Conservation (phyloP, 2,329 filamentous ascomycete species). For the Pseudogymnoascus sp. region DNA sequence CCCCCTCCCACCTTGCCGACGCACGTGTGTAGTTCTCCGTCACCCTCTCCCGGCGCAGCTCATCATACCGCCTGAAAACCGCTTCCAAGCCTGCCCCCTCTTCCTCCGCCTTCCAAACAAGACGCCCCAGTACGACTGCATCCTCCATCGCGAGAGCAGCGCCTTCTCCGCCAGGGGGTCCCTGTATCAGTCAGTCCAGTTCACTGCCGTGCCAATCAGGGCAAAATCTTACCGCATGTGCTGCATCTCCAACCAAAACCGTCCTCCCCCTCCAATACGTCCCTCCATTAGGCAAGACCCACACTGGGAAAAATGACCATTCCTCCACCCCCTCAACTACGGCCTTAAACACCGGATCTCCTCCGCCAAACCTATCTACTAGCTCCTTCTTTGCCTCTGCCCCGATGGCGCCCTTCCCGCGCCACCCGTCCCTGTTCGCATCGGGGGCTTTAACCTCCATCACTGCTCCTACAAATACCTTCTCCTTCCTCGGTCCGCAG, state of each 20-base stretch:
- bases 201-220: background rate
- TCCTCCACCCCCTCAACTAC: constrained; percentile 11
- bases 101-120: constrained; percentile 35
- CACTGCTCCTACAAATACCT: constrained; percentile 15
- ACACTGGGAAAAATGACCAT: constrained; percentile 17
- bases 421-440: constrained; percentile 16
- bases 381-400: constrained; percentile 12
- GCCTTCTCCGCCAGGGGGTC: constrained; percentile 44
- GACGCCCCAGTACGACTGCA: constrained; percentile 39
- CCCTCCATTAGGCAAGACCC: constrained; percentile 13
- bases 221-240: constrained; percentile 15
- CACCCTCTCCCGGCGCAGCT: constrained; percentile 25
- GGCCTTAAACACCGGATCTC: constrained; percentile 9
- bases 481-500: constrained; percentile 9
- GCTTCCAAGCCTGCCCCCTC: constrained; percentile 39
- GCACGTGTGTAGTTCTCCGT: constrained; percentile 32
- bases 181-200: constrained; percentile 22
- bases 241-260: constrained; percentile 19
- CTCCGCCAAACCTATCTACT: constrained; percentile 12
- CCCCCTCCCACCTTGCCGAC: constrained; percentile 21
- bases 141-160: constrained; percentile 47
- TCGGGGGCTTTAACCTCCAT: constrained; percentile 13
- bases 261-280: constrained; percentile 13
- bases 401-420: constrained; percentile 8
- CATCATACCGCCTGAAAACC: constrained; percentile 20